These are phyloP conservation scores for Pneumocystis sp. DNA, from an alignment of 1,139 yeast species.

Conservation along the genomic window DNA sequence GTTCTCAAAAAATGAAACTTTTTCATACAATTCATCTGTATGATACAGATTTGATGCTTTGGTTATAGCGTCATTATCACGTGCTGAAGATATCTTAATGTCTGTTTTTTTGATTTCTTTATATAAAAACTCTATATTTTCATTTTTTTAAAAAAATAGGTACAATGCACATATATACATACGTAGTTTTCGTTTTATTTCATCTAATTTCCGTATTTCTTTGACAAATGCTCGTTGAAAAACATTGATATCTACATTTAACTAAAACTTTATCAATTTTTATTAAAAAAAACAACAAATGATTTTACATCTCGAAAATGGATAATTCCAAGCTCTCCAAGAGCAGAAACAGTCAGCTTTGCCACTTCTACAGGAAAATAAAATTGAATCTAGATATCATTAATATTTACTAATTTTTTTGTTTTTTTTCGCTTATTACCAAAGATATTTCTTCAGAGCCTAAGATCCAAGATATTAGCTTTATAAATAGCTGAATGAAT, in stretches of 20 bases:
- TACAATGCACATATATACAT: constrained; percentile 18
- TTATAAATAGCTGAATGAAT: neutral
- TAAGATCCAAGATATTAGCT: constrained; percentile 10
- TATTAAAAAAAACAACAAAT: neutral
- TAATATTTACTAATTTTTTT: neutral
- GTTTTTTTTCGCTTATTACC: neutral
- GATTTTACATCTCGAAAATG: constrained; percentile 60
- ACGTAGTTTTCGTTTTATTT: constrained; percentile 45
- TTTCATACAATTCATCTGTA: constrained; percentile 60
- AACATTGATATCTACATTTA: constrained; percentile 60
- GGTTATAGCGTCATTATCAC: constrained; percentile 17
- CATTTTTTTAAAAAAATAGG: neutral
- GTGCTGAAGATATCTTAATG: constrained; percentile 19
- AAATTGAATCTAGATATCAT: constrained; percentile 44
- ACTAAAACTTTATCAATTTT: constrained; percentile 16
- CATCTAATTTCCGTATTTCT: constrained; percentile 59
- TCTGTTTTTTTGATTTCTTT: constrained; percentile 21
- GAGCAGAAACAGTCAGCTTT: constrained; percentile 64
- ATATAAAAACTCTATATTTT: constrained; percentile 17
- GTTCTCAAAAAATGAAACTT: constrained; percentile 47
- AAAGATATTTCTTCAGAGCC: constrained; percentile 91
- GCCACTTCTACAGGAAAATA: constrained; percentile 85
- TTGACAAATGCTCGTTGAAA: constrained; percentile 79
- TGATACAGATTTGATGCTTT: constrained; percentile 40
- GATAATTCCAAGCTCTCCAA: constrained; percentile 69